Conservation (phyloP, 768 basidiomycete genomes). For the Cantharellus cinnabarinus region DNA sequence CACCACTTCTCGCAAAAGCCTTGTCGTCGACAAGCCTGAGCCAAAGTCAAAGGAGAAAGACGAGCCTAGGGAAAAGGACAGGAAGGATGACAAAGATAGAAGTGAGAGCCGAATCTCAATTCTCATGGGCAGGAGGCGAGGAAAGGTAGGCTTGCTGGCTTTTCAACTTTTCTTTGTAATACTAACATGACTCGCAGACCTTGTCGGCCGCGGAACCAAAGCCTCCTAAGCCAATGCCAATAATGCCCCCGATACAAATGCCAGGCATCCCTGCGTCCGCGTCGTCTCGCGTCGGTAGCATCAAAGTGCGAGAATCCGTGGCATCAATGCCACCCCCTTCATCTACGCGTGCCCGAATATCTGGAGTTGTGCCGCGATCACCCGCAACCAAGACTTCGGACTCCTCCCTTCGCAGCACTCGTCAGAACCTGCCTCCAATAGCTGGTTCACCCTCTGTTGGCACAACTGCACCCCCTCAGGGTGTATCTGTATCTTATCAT, state of each 20-base stretch:
- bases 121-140: slow-evolving; percentile 72
- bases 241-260: slow-evolving; percentile 77
- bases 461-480: slow-evolving; percentile 22
- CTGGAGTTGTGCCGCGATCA: slow-evolving; percentile 47
- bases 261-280: slow-evolving; percentile 63
- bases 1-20: slow-evolving; percentile 61
- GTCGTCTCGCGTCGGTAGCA: slow-evolving; percentile 64
- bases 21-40: slow-evolving; percentile 38
- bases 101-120: slow-evolving; percentile 80
- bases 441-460: slow-evolving; percentile 85
- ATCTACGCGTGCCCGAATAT: slow-evolving; percentile 22
- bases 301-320: slow-evolving; percentile 33
- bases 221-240: slow-evolving; percentile 33
- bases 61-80: slow-evolving; percentile 29
- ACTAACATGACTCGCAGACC: slow-evolving; percentile 29
- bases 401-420: slow-evolving; percentile 44
- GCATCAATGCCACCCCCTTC: slow-evolving; percentile 19
- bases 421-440: slow-evolving; percentile 70
- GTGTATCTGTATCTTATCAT: slow-evolving; percentile 13
- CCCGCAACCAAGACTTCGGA: slow-evolving; percentile 76
- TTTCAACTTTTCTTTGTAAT: background rate
- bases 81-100: slow-evolving; percentile 63
- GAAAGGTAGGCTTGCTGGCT: slow-evolving; percentile 40
- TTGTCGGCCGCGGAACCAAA: slow-evolving; percentile 65
- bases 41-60: slow-evolving; percentile 24